Conservation (phyloP, 345 rosid species). For the Acer campestre region DNA sequence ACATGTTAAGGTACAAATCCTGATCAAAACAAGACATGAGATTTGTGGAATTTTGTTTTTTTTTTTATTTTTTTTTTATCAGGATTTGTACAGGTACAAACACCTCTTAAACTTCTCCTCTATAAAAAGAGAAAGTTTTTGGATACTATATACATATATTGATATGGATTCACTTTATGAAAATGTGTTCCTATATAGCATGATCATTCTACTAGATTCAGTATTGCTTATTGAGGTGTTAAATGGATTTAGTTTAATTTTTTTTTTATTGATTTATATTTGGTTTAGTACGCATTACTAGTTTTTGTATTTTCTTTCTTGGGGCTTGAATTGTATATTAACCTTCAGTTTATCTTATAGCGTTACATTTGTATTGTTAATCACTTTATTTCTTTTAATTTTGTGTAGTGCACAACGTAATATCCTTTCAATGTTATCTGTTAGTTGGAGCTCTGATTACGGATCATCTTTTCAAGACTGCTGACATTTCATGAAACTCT, state of each 20-base stretch:
- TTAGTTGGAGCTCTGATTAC: not conserved
- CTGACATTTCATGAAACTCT: not conserved
- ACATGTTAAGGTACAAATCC: not conserved
- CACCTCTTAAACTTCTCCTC: not conserved
- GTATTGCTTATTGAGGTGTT: conserved; percentile 4
- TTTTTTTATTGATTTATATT: not conserved
- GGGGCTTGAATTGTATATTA: not conserved
- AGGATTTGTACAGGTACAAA: not conserved
- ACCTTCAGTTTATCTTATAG: not conserved
- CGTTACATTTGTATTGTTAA: not conserved
- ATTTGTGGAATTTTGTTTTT: not conserved
- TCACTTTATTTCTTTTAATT: not conserved
- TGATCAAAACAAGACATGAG: not conserved
- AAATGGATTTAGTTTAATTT: not conserved
- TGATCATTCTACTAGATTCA: not conserved
- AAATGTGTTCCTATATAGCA: not conserved
- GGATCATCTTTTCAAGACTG: not conserved
- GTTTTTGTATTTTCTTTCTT: not conserved
- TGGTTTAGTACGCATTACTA: not conserved
- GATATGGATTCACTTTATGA: not conserved
- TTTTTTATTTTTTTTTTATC: no score
- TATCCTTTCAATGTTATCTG: not conserved
- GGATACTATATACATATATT: not conserved
- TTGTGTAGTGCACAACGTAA: not conserved
- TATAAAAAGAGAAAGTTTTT: not conserved